Base-by-base conservation (phyloP, 2,329 filamentous ascomycete genomes). In the Aspergillus clavatus region DNA sequence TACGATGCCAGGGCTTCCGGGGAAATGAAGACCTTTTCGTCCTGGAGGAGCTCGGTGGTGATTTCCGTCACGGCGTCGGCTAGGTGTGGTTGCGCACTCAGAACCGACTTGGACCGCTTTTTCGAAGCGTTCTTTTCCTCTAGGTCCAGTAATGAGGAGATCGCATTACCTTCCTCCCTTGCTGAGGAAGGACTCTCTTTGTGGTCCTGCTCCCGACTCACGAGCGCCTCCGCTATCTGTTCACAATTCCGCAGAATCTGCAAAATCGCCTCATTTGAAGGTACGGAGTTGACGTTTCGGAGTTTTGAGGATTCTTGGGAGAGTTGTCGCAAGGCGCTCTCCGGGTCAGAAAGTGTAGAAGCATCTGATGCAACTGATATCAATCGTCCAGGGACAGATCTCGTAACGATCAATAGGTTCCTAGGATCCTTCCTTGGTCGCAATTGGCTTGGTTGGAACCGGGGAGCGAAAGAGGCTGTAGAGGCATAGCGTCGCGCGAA, bases 11-110 rank as follows among this genome's bases (percentile, higher is more conserved):
- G 79, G 26, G 91, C 73, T 23, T 78, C 72, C 7, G 84, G 81
- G 4, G 87, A 86, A 61, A 97, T 86, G 69, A 89, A 87, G 38
- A 96, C 83, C 48, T 84, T 82, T 3, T 85, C 82, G 56, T 91
- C 81, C 38, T 78, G 77, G 47, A 95, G 65, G 44, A 96, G 78
- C 28, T 77, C 72, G 63, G 87, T 86, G n/a, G 85, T 82, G 11
- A 77, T 67, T 18, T 70, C 64, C 10, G 77, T 78, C 48, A 83
- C 68, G 27, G 69, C 63, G 16, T 68, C 66, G 21, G 72, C 66
- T 4, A 68, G 59, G 44, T 63, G 67, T 14, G 60, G 50, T 35
- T 66, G 65, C 18, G 67, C 60, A 22, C 60, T 58, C 12, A 61
- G 53, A 6, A 61, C 46, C 38, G 53, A 49, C 40, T 56, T 58